Percentiles rank a stretch among this genome's conserved stretches.
phyloP scores from a whole-genome alignment of 2,329 filamentous ascomycete genomes.

The Fusarium sp. region DNA sequence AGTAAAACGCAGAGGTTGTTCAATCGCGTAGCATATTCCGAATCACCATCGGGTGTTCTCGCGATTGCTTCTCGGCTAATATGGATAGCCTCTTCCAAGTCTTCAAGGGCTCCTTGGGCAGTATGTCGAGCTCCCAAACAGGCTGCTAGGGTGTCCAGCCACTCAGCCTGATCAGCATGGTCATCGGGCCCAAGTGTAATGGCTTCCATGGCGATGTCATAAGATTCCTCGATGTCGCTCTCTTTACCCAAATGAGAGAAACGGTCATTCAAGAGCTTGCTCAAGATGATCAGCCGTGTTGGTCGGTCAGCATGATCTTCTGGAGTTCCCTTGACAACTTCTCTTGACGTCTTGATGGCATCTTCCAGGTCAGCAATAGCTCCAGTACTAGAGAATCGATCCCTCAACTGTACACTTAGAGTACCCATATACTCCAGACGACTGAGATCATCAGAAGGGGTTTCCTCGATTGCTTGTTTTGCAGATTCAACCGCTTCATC shows the following conservation, averaged over 20 bases:
- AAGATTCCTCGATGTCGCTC: background rate
- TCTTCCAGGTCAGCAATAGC: background rate
- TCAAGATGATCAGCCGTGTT: background rate
- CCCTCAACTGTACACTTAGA: background rate
- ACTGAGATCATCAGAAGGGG: too few species aligned
- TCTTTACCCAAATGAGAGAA: background rate
- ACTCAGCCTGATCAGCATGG: too few species aligned
- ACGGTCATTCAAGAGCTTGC: background rate
- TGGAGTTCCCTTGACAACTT: background rate
- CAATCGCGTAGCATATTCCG: background rate
- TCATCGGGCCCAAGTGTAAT: too few species aligned
- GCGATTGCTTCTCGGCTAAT: background rate
- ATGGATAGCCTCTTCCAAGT: background rate
- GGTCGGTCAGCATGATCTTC: background rate
- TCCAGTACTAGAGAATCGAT: background rate
- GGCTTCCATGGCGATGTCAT: background rate
- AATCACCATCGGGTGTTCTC: accelerated
- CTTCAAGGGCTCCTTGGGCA: too few species aligned
- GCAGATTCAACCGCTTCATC: background rate
- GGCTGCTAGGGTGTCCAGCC: too few species aligned
- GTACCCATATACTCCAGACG: background rate
- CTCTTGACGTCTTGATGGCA: background rate
- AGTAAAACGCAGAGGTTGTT: background rate
- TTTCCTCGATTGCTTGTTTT: background rate
- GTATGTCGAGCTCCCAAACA: too few species aligned